Base-by-base conservation (phyloP, 305 asterid species). In the Plantago coronopus region DNA sequence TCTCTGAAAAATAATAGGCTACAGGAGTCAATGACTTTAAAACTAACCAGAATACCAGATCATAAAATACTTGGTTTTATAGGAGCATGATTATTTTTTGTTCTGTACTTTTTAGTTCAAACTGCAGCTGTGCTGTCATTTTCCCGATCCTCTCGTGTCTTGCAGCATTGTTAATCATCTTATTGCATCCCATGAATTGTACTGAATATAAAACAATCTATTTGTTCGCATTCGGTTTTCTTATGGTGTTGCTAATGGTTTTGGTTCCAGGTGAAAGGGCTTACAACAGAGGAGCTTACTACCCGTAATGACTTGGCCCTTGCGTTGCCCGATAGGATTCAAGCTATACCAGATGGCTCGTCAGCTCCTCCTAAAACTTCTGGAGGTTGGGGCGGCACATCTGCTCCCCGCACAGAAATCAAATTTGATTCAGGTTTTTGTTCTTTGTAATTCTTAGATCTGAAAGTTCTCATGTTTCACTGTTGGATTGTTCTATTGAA, bases 311-410 rank as follows among this genome's bases (percentile, higher is more conserved):
- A 88, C 71, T 69, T 88, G 76, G 95, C 76, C 46, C 97, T 83
- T 71, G 97, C 88, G 59, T 73, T 89, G 45, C 95, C 97, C 54
- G 93, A 74, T 63, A 81, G 93, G 76, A 87, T 89, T 78, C 90
- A 76, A 75, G 83, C 89, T 73, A 89, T 89, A 75, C 95, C 93
- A 16, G 97, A 87, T 84, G 97, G 95, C 21, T 81, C 87, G 66
- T 74, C 93, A 61, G 73, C 88, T 79, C 79, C 86, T 53, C 86
- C 96, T 54, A 85, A 85, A 73, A 76, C 81, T 75, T 68, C 95
- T 64, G 83, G 87, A 47, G 95, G 89, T 23, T 90, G 97, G 96
- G 86, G 87, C 56, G 86, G 87, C 55, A 66, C 88, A 45, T 85
- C 96, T 68, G 94, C 90, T 68, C 80, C 95, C 76, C 95, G 88